A percentile compares a stretch with the other conserved stretches of the same genome.
Evolutionary conservation across 192 early-diverging fungal species (phyloP).

Genomic region (Coemansia sp.): DNA sequence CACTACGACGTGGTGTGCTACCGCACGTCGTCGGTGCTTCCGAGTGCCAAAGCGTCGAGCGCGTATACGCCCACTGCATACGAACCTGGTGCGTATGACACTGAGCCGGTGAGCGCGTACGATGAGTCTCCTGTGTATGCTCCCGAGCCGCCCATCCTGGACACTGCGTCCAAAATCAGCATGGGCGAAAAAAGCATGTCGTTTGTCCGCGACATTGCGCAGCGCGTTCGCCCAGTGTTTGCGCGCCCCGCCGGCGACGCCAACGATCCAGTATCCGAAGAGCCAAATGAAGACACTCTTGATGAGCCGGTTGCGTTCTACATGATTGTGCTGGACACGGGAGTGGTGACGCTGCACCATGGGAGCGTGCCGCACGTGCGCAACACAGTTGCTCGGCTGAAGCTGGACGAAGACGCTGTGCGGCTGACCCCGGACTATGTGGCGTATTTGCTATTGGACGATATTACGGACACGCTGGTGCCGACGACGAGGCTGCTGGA

Average conservation of each 20-base stretch:
- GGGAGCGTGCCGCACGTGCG: slow-evolving; percentile 38
- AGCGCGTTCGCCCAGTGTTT: slow-evolving; percentile 9
- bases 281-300: slow-evolving; percentile 18
- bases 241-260: neutral
- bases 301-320: slow-evolving; percentile 50
- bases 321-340: slow-evolving; percentile 36
- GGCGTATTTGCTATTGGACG: slow-evolving; percentile 90
- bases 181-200: slow-evolving; percentile 15
- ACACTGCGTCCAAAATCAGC: neutral
- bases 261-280: neutral
- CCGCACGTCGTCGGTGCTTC: slow-evolving; percentile 55
- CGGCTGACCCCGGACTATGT: slow-evolving; percentile 75
- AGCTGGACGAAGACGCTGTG: slow-evolving; percentile 34
- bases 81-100: too few relatives aligned
- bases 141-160: neutral
- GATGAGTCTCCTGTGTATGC: neutral
- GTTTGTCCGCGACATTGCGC: slow-evolving; percentile 24
- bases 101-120: too few relatives aligned
- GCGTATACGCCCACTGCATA: too few relatives aligned
- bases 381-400: slow-evolving; percentile 60
- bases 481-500: slow-evolving; percentile 86
- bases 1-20: slow-evolving; percentile 89
- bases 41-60: too few relatives aligned
- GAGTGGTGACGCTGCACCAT: slow-evolving; percentile 45
- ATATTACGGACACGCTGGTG: slow-evolving; percentile 90